Conservation (phyloP, 148 eudicot genomes). For the Dysphania ambrosioides region DNA sequence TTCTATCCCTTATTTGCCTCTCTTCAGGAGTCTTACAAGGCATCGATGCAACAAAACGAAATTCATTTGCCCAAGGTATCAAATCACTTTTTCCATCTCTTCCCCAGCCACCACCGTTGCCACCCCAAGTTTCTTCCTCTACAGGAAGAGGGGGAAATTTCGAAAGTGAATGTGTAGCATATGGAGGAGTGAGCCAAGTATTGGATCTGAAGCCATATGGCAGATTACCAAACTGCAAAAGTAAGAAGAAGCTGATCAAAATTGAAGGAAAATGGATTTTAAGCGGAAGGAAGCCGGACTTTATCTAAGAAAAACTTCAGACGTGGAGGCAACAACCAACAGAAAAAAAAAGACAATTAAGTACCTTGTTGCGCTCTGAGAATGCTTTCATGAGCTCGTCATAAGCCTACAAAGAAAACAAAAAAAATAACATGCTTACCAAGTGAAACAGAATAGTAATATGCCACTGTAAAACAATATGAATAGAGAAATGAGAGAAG, state of each 20-base stretch:
- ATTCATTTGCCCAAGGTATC: conserved; percentile 83
- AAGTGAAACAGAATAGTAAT: conserved; percentile 2
- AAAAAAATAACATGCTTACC: not conserved
- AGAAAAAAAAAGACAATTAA: conserved; percentile 15
- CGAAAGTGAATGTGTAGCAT: conserved; percentile 67
- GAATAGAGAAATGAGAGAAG: not conserved
- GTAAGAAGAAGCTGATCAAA: conserved; percentile 8
- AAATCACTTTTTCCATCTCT: conserved; percentile 81
- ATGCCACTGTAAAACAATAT: not conserved
- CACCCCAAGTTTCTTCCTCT: conserved; percentile 96
- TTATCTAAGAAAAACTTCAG: not conserved
- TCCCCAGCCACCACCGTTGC: conserved; percentile 95
- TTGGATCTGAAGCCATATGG: conserved; percentile 98
- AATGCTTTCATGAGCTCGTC: conserved; percentile 94
- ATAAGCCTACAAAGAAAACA: conserved; percentile 60
- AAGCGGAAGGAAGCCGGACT: not conserved
- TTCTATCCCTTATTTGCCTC: conserved; percentile 89
- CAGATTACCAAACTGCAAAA: conserved; percentile 90
- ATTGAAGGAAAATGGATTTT: not conserved
- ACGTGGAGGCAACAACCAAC: conserved; percentile 17
- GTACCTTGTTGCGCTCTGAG: conserved; percentile 91
- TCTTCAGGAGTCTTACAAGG: conserved; percentile 96
- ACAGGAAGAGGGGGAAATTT: conserved; percentile 75
- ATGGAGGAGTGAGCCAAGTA: conserved; percentile 96
- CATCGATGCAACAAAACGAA: conserved; percentile 82